Conservation (phyloP, 192 early-diverging fungal species). For the Coemansia sp. region DNA sequence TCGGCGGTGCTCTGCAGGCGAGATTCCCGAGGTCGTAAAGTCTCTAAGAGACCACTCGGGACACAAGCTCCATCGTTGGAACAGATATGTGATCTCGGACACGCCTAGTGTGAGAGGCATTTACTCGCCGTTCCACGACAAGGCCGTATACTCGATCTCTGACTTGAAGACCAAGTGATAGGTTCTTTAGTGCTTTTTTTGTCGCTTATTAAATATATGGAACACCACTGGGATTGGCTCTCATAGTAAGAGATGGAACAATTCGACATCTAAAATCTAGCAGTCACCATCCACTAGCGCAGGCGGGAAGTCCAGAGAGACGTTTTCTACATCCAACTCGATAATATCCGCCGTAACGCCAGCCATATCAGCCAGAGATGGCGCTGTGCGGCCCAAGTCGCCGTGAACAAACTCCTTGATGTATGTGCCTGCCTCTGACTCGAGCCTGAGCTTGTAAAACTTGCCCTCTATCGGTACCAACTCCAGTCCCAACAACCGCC, state of each 20-base stretch:
- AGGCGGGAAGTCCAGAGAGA: constrained; percentile 86
- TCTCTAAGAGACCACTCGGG: constrained; percentile 70
- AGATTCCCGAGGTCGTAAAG: constrained; percentile 65
- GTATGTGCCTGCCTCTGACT: constrained; percentile 83
- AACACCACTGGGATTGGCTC: not conserved
- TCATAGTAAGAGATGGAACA: not conserved
- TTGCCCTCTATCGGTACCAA: constrained; percentile 54
- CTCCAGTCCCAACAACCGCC: constrained; percentile 57
- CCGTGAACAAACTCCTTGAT: constrained; percentile 97
- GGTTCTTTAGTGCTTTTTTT: not conserved
- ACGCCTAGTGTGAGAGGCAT: constrained; percentile 79
- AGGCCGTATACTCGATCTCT: constrained; percentile 62
- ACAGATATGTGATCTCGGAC: constrained; percentile 74
- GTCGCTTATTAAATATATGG: not conserved
- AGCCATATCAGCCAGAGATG: constrained; percentile 65
- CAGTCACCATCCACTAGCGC: not conserved
- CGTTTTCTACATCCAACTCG: constrained; percentile 82
- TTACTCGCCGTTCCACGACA: constrained; percentile 79
- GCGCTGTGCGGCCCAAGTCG: constrained; percentile 84
- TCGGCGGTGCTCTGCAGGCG: constrained; percentile 60
- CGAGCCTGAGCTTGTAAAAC: constrained; percentile 67
- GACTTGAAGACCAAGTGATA: constrained; percentile 25
- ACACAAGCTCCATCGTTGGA: constrained; percentile 60
- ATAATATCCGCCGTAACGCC: constrained; percentile 72
- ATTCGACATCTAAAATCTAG: not conserved